Base-by-base conservation (phyloP, 2,329 filamentous ascomycete species). In the Thielaviopsis punctulata region DNA sequence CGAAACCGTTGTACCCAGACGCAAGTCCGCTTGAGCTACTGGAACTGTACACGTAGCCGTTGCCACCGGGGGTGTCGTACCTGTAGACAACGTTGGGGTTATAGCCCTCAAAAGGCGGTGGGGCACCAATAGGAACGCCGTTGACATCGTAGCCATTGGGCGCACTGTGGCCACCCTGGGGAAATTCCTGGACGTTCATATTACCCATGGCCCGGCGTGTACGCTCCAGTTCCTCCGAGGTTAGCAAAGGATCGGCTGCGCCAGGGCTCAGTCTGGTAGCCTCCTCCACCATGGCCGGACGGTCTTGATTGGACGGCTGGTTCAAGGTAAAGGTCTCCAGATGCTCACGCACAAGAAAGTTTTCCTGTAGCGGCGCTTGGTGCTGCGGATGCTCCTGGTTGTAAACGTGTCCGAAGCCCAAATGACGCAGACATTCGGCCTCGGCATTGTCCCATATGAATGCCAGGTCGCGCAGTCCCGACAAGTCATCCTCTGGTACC, bases 381-480 rank as follows among this genome's bases (percentile, higher is more conserved):
- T 19, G 3, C 5, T 7, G 15, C n/a, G n/a, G 36, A 19, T 41
- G 36, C 36, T 41, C 36, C 7, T 8, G 1, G 15, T 15, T n/a
- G 7, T 19, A 15, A 4, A 41, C 36, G 9, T 19, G 2, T 7
- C n/a, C 13, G n/a, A 19, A 18, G 6, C 36, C 36, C 36, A 41
- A n/a, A 1, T n/a, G 12, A 10, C 23, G n/a, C n/a, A 50, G 48
- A 9, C 33, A 50, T 5, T 43, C 22, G 3, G 18, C 21, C 30
- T 55, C 53, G 33, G 22, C 30, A 10, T 41, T 4, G 24, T 55
- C 53, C 49, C 49, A 55, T 2, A 19, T 9, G 18, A 53, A 43
- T 9, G 23, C 19, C 22, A 53, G 36, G 9, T 39, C 19, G n/a
- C 36, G 36, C 8, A 53, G 19, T 2, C 5, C 4, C 6, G 30